These are phyloP conservation scores for Pseudotulostoma volvatum DNA, from an alignment of 495 filamentous ascomycete species.

Conservation along the genomic window DNA sequence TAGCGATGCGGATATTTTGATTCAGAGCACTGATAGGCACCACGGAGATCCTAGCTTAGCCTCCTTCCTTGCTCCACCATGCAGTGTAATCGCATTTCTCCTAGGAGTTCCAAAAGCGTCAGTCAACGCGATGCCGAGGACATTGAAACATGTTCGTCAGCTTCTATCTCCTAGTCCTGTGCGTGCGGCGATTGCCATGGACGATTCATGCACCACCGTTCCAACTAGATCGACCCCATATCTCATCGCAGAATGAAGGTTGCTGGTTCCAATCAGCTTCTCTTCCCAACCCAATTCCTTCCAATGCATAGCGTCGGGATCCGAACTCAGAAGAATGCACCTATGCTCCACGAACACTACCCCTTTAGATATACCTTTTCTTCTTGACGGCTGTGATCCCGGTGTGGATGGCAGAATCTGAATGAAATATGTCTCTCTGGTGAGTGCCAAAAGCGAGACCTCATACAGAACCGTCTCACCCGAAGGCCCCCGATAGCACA, in stretches of 20 bases:
- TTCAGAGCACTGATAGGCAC: too few relatives aligned
- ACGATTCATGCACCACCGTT: constrained; percentile 97
- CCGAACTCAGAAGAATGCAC: constrained; percentile 92
- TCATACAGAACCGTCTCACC: constrained; percentile 97
- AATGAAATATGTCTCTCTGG: constrained; percentile 96
- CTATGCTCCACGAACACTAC: constrained; percentile 58
- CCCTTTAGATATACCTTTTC: constrained; percentile 63
- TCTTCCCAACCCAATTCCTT: constrained; percentile 46
- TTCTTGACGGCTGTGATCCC: constrained; percentile 70
- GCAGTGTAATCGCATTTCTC: constrained; percentile 65
- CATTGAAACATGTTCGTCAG: too few relatives aligned
- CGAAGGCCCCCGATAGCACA: constrained; percentile 65
- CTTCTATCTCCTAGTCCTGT: too few relatives aligned
- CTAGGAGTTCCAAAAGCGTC: constrained; percentile 96
- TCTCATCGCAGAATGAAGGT: constrained; percentile 93
- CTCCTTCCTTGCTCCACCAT: constrained; percentile 44
- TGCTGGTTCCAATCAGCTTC: constrained; percentile 74
- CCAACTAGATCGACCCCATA: constrained; percentile 68
- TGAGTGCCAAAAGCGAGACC: constrained; percentile 79
- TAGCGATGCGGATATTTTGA: too few relatives aligned
- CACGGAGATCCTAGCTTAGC: too few relatives aligned
- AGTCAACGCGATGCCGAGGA: constrained; percentile 84
- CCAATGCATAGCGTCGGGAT: constrained; percentile 55
- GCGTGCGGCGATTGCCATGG: constrained; percentile 92
- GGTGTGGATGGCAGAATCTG: constrained; percentile 80